Conservation (phyloP, 441 rosid species). For the Populus hybrid region DNA sequence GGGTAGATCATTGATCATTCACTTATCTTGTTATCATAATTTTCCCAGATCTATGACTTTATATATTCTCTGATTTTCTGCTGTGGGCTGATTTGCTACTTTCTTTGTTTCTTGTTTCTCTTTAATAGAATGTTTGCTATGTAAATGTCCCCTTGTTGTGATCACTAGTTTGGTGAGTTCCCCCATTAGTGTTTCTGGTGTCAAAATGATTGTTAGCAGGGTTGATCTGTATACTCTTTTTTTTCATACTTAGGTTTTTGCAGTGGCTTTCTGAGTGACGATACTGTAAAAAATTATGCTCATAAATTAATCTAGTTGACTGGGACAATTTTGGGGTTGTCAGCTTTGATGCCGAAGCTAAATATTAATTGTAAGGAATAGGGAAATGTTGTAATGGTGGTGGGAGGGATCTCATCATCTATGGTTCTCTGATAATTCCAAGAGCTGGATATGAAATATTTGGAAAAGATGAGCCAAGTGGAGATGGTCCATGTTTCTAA, state of each 20-base stretch:
- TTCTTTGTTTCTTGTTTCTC: background rate
- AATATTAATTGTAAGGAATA: background rate
- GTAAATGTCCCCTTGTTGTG: background rate
- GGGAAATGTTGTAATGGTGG: background rate
- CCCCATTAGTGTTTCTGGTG: constrained; percentile 6
- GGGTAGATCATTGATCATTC: constrained; percentile 33
- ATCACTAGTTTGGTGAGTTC: constrained; percentile 9
- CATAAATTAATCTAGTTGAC: background rate
- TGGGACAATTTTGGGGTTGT: background rate
- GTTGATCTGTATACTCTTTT: constrained; percentile 19
- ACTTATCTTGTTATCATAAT: constrained; percentile 14
- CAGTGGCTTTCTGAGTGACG: background rate
- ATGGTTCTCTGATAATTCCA: background rate
- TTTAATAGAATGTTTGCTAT: background rate
- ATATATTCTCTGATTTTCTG: constrained; percentile 7
- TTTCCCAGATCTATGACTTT: constrained; percentile 33
- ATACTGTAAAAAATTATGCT: background rate
- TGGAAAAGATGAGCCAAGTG: background rate
- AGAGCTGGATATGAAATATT: background rate
- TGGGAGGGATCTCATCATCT: background rate
- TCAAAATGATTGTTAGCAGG: background rate
- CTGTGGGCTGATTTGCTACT: constrained; percentile 4
- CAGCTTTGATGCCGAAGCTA: background rate
- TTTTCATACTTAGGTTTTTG: background rate
- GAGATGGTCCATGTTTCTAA: background rate